Conservation (phyloP, 225 moss, liverwort and hornwort genomes). For the Climacium dendroides region DNA sequence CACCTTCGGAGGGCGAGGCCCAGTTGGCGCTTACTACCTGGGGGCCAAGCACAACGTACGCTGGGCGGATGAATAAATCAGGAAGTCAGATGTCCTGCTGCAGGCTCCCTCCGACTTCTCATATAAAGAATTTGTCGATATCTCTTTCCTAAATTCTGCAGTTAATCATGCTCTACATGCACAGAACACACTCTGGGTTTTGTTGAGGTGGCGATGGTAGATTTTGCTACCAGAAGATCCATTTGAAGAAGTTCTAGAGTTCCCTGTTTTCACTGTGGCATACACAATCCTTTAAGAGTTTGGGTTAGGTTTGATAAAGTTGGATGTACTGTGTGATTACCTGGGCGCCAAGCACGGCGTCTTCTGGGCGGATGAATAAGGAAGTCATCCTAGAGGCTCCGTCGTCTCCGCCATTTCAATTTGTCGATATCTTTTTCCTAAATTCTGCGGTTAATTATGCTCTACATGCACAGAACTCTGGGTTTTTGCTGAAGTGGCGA, state of each 20-base stretch:
- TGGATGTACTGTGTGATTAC: background rate
- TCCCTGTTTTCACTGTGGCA: background rate
- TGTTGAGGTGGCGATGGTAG: background rate
- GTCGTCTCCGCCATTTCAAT: background rate
- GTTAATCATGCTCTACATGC: background rate
- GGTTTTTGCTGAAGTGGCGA: background rate
- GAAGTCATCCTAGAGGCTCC: background rate
- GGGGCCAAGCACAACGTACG: conserved; percentile 70
- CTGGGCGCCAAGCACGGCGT: background rate
- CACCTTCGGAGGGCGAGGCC: conserved; percentile 85
- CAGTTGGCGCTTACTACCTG: conserved; percentile 79
- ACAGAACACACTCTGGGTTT: background rate
- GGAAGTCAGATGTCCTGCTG: background rate
- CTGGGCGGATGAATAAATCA: conserved; percentile 60
- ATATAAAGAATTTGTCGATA: conserved; percentile 23
- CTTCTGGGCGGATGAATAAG: background rate
- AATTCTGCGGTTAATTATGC: background rate
- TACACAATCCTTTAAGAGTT: background rate
- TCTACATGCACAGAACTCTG: background rate
- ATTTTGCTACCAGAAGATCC: background rate
- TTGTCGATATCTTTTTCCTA: background rate
- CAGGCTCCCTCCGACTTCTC: background rate
- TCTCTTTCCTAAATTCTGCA: background rate
- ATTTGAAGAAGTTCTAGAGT: background rate
- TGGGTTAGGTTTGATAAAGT: background rate